Percentiles rank a stretch among this genome's conserved stretches.
phyloP scores from a whole-genome alignment of 139 green algal species.

The Coccomyxa sp. region DNA sequence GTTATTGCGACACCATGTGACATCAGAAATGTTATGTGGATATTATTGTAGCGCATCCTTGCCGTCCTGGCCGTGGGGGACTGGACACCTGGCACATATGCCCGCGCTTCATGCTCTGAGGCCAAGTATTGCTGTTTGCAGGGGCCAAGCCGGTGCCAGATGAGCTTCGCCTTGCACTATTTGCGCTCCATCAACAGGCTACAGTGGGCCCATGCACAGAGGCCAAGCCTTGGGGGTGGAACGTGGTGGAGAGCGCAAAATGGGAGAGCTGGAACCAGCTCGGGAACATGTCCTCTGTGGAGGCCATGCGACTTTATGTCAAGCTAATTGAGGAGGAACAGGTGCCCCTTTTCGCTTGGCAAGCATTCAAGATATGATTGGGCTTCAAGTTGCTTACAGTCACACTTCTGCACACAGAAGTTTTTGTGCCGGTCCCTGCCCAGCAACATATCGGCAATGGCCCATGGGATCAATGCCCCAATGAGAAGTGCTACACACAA shows the following conservation, averaged over 20 bases:
- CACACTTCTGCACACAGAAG: no score
- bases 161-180: conserved; percentile 75
- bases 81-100: neutral
- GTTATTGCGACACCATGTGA: no score
- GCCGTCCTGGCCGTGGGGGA: neutral
- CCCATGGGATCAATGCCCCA: no score
- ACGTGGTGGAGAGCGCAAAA: conserved; percentile 82
- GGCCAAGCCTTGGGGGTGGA: conserved; percentile 84
- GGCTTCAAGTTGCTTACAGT: no score
- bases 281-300: conserved; percentile 72
- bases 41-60: neutral
- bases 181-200: conserved; percentile 82
- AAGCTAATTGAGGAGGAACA: conserved; percentile 67
- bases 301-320: conserved; percentile 95
- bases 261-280: conserved; percentile 77
- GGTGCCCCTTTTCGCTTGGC: neutral
- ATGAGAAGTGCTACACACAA: neutral
- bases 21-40: no score
- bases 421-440: neutral
- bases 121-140: neutral
- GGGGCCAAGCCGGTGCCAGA: conserved; percentile 50
- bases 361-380: no score
- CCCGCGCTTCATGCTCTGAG: neutral
- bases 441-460: neutral
- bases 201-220: conserved; percentile 70